Conservation (phyloP, 306 rosid species). For the Quillaja saponaria region DNA sequence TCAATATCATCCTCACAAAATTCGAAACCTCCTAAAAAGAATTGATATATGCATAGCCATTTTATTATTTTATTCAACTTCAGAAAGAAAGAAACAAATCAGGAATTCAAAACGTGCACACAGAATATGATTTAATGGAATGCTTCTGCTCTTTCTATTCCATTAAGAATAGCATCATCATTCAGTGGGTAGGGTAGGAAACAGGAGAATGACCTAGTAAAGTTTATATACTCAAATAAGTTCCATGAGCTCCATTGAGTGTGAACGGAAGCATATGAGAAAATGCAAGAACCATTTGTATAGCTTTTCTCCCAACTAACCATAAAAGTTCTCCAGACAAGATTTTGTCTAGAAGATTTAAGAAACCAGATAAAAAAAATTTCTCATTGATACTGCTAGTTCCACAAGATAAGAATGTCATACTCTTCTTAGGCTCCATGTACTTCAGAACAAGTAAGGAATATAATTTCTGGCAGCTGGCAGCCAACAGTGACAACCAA, state of each 20-base stretch:
- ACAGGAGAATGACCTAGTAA: slow-evolving; percentile 9
- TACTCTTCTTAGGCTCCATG: too few relatives aligned
- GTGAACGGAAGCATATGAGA: neutral
- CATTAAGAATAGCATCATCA: slow-evolving; percentile 9
- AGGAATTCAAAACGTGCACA: neutral
- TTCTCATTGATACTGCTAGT: too few relatives aligned
- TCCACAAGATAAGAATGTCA: too few relatives aligned
- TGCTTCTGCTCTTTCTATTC: slow-evolving; percentile 15
- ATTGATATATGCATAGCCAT: slow-evolving; percentile 9
- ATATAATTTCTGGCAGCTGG: too few relatives aligned
- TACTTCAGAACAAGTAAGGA: too few relatives aligned
- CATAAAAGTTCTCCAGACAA: neutral
- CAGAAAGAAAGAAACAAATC: neutral
- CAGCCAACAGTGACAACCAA: too few relatives aligned
- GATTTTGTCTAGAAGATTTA: neutral
- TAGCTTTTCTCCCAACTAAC: neutral
- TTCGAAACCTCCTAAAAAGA: slow-evolving; percentile 51
- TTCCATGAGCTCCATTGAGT: slow-evolving; percentile 4
- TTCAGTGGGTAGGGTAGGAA: neutral
- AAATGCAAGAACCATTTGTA: neutral
- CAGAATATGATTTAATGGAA: slow-evolving; percentile 12
- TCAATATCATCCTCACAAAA: slow-evolving; percentile 66
- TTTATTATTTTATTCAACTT: slow-evolving; percentile 9
- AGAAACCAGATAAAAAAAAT: too few relatives aligned
- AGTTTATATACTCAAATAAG: slow-evolving; percentile 22